Percentiles rank a stretch among this genome's conserved stretches.
phyloP scores from a whole-genome alignment of 768 basidiomycete genomes.

The Agaricus blazei region DNA sequence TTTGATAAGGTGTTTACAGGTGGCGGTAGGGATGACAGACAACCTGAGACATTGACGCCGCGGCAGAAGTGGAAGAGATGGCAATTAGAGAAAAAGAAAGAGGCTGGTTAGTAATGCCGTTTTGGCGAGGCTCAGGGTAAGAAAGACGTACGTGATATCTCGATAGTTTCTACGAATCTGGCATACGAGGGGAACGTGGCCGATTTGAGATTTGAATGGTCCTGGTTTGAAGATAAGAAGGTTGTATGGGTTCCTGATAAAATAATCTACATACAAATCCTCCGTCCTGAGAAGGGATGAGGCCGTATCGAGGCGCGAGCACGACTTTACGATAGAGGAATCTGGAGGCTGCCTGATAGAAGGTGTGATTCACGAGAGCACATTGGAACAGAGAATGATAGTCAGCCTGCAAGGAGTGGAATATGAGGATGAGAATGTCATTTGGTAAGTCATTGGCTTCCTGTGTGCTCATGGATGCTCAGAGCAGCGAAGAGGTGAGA shows the following conservation, averaged over 20 bases:
- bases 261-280: conserved; percentile 12
- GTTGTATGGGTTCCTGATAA: neutral
- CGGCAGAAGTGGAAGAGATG: neutral
- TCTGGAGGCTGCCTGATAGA: conserved; percentile 37
- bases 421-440: conserved; percentile 30
- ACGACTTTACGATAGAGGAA: conserved; percentile 42
- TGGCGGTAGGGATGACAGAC: neutral
- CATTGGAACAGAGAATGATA: conserved; percentile 31
- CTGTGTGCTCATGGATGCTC: neutral
- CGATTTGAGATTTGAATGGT: conserved; percentile 31
- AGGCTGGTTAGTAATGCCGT: no score
- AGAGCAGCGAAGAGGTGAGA: neutral
- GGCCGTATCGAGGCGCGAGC: conserved; percentile 30
- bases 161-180: conserved; percentile 33
- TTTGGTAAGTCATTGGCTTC: conserved; percentile 18
- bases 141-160: conserved; percentile 38
- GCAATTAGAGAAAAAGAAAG: neutral
- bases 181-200: conserved; percentile 36
- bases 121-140: no score
- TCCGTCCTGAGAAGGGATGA: conserved; percentile 27
- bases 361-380: conserved; percentile 40
- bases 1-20: conserved; percentile 13
- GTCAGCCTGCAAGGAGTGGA: conserved; percentile 29
- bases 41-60: neutral
- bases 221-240: conserved; percentile 17